Evolutionary conservation across 2,329 filamentous ascomycete species (phyloP).

Genomic region (Monilinia fructigena): DNA sequence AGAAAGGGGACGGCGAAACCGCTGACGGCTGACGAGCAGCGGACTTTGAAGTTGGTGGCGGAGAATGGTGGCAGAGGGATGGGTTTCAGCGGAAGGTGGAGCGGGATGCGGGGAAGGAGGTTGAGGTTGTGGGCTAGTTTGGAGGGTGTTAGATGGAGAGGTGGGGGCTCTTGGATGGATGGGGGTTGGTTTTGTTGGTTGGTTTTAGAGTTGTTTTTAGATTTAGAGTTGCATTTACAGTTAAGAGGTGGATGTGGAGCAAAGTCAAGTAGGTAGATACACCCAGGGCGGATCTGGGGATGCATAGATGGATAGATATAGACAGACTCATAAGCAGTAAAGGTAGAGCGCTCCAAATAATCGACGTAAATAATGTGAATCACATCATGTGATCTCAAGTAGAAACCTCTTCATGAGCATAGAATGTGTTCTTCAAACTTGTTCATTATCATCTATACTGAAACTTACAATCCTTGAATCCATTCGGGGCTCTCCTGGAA

Average conservation of each 20-base stretch:
- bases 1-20: slow-evolving; percentile 32
- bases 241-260: no score
- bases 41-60: slow-evolving; percentile 29
- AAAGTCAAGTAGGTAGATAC: background rate
- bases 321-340: background rate
- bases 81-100: slow-evolving; percentile 14
- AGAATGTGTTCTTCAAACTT: background rate
- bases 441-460: background rate
- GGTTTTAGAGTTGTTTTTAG: background rate
- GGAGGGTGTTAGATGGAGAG: no score
- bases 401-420: background rate
- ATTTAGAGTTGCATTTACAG: background rate
- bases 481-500: background rate
- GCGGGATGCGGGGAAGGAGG: background rate
- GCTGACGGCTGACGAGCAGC: slow-evolving; percentile 35
- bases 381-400: background rate
- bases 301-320: background rate
- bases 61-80: slow-evolving; percentile 25
- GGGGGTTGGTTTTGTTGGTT: background rate
- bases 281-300: no score
- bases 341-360: background rate
- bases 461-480: background rate
- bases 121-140: background rate
- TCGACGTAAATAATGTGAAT: background rate
- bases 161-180: background rate